These are phyloP conservation scores for Trapa bicornis DNA, from an alignment of 345 rosid species.

Conservation along the genomic window DNA sequence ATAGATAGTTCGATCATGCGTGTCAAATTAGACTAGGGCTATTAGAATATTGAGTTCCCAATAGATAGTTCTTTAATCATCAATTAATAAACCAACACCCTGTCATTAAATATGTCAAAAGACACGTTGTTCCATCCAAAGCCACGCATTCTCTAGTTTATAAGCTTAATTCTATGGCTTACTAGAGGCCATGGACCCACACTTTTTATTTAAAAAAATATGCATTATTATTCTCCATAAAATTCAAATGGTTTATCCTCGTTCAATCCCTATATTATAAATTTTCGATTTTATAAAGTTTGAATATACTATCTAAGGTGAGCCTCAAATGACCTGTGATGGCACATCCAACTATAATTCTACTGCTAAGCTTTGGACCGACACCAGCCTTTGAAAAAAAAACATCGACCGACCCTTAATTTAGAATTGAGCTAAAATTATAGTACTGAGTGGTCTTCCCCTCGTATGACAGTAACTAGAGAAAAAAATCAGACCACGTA, in stretches of 20 bases:
- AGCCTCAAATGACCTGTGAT: too few species aligned
- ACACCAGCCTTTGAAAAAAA: neutral
- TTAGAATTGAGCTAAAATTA: neutral
- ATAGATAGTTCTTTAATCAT: neutral
- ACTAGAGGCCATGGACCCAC: neutral
- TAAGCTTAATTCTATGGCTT: neutral
- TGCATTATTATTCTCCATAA: too few species aligned
- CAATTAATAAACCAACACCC: neutral
- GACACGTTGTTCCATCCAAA: conserved; percentile 1
- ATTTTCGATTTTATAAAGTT: too few species aligned
- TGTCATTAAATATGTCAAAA: neutral
- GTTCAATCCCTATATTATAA: too few species aligned
- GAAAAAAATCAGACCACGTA: too few species aligned
- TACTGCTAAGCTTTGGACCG: neutral
- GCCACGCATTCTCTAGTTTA: neutral
- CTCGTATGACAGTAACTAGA: neutral
- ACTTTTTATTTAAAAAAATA: neutral
- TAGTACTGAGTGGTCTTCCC: neutral
- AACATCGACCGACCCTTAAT: neutral
- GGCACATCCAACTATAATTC: too few species aligned
- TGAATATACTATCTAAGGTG: too few species aligned
- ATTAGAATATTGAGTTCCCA: neutral
- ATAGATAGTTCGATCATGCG: too few species aligned
- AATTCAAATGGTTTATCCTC: too few species aligned
- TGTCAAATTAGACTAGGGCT: conserved; percentile 4